phyloP scores from a whole-genome alignment of 2,329 filamentous ascomycete species.

The Pseudofabraea citricarpa region DNA sequence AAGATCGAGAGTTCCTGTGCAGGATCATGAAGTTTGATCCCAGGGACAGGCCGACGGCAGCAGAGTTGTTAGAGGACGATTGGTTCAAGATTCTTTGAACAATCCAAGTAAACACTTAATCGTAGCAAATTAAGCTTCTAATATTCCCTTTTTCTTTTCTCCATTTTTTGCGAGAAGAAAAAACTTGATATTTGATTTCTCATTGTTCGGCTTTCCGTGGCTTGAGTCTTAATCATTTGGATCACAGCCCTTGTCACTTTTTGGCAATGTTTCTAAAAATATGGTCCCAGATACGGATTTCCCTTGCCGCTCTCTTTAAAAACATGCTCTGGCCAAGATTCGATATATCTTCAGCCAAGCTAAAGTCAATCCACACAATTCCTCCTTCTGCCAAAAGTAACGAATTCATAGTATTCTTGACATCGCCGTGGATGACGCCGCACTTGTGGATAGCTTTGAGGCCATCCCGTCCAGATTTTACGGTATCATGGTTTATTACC shows the following conservation, averaged over 20 bases:
- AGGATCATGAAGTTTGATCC: conserved; percentile 22
- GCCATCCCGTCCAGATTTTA: conserved; percentile 7
- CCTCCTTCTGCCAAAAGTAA: background rate
- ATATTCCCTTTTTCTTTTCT: too few species aligned
- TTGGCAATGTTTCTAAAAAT: too few species aligned
- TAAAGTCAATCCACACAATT: background rate
- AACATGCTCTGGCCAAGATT: background rate
- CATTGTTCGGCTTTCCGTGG: too few species aligned
- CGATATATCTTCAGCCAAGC: background rate
- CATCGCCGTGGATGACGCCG: conserved; percentile 8
- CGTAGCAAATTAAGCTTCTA: too few species aligned
- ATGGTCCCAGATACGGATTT: background rate
- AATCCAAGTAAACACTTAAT: too few species aligned
- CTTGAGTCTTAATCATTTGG: too few species aligned
- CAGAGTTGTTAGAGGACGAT: conserved; percentile 16
- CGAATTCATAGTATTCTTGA: background rate
- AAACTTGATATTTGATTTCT: too few species aligned
- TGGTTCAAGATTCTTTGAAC: too few species aligned
- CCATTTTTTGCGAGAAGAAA: too few species aligned
- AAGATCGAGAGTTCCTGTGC: conserved; percentile 15
- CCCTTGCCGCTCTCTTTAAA: background rate
- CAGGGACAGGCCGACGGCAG: conserved; percentile 20
- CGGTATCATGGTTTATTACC: conserved; percentile 3
- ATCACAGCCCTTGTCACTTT: too few species aligned
- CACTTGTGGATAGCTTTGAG: conserved; percentile 6